Conservation (phyloP, 2,329 filamentous ascomycete genomes). For the Stromatinia cepivora region DNA sequence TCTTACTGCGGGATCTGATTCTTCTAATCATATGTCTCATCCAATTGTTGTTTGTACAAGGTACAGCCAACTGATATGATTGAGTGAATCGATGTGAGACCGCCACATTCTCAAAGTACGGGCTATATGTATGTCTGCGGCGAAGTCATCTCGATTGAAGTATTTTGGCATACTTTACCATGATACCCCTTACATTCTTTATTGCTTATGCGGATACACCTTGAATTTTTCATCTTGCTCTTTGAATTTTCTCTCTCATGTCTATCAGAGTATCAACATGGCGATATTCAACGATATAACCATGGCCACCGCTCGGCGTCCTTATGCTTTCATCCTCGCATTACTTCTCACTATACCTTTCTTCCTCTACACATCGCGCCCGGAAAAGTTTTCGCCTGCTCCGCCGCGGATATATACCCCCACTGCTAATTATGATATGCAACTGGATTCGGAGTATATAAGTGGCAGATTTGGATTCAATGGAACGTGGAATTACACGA, state of each 20-base stretch:
- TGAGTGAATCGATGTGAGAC: not conserved
- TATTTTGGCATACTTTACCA: no score
- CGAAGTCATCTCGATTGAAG: not conserved
- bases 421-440: not conserved
- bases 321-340: not conserved
- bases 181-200: not conserved
- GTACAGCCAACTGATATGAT: no score
- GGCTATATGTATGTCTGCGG: not conserved
- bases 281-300: not conserved
- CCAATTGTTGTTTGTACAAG: no score
- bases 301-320: not conserved
- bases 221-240: not conserved
- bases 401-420: constrained; percentile 4
- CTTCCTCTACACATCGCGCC: not conserved
- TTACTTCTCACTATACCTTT: not conserved
- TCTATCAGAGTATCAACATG: not conserved
- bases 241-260: not conserved
- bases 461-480: constrained; percentile 9
- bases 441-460: not conserved
- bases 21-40: no score
- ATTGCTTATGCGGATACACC: not conserved
- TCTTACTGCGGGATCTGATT: no score
- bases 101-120: not conserved
- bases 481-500: constrained; percentile 17
- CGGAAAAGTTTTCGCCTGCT: not conserved